Conservation (phyloP, 257 asterid species). For the Solanum paucissectum region DNA sequence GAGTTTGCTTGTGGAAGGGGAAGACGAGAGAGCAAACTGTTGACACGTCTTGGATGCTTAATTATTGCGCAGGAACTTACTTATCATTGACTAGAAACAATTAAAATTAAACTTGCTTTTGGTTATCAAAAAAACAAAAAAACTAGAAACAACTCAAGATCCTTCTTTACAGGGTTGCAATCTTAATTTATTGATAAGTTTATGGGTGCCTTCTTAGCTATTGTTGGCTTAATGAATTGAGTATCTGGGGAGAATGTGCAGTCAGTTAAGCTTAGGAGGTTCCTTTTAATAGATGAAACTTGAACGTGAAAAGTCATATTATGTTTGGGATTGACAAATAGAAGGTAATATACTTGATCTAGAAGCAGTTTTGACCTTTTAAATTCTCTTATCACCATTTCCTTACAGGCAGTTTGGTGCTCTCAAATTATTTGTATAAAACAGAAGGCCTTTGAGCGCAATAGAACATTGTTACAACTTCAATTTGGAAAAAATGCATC, state of each 20-base stretch:
- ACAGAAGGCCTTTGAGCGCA: neutral
- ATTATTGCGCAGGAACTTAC: neutral
- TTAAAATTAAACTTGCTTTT: neutral
- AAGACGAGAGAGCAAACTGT: neutral
- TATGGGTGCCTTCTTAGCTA: neutral
- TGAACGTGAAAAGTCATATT: neutral
- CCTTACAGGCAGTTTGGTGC: neutral
- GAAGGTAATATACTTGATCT: neutral
- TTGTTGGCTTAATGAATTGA: neutral
- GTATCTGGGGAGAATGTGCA: neutral
- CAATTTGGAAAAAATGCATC: neutral
- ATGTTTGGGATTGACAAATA: neutral
- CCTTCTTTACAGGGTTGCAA: neutral
- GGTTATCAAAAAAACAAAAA: neutral
- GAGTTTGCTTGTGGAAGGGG: neutral
- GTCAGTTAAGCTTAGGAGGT: neutral
- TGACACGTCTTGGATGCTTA: neutral
- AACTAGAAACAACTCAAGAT: neutral
- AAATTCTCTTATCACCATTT: neutral
- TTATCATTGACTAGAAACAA: neutral
- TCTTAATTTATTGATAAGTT: neutral
- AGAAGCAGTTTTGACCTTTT: neutral
- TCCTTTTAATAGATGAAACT: neutral
- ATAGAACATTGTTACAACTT: neutral
- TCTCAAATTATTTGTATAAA: neutral